Evolutionary conservation across 1,284 basidiomycete genomes (phyloP), one percentile per base, ranked within the genome.

Genomic region (Ganoderma lucidum): DNA sequence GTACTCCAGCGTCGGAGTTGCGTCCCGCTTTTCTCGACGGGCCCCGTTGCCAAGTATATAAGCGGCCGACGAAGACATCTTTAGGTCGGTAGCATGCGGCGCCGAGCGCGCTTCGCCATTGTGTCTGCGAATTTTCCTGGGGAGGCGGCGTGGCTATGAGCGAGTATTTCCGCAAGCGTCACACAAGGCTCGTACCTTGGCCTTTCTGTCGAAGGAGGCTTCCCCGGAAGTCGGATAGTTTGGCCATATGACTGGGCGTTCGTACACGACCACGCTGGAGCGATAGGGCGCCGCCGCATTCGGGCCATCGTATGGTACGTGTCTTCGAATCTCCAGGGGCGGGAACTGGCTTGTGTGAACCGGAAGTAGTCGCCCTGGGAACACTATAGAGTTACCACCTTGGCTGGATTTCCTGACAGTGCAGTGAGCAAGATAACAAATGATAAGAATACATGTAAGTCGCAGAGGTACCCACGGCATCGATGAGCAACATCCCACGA

Each of bases 391-490:
- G 23, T 23, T 44, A 23, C 65, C 61, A 67, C 60, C 59, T 65
- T 67, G 45, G 71, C 58, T 39, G 59, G 41, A 62, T 62, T 44
- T 63, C 68, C 41, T 41, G 37, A 41, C 30, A 37, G 53, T 32
- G n/a, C 6, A 14, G 23, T 55, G 19, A 9, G 19, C 28, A 32
- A 53, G 63, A 68, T 66, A 66, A 30, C 32, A 19, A 9, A 48
- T 35, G 69, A 69, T 73, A 73, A 73, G 65, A 48, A 68, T 66
- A 60, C 59, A 64, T 15, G 55, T 35, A n/a, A 14, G 56, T 51
- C 61, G 39, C 56, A 39, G 37, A 67, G 14, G 19, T n/a, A 69
- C 71, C 67, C 71, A 71, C 71, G 69, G 51, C 56, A 15, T 6
- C 2, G 60, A 51, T 67, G 58, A 56, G 56, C 56, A 32, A 61